Conservation (phyloP, 2,329 filamentous ascomycete species). For the Dothidotthia symphoricarpi region DNA sequence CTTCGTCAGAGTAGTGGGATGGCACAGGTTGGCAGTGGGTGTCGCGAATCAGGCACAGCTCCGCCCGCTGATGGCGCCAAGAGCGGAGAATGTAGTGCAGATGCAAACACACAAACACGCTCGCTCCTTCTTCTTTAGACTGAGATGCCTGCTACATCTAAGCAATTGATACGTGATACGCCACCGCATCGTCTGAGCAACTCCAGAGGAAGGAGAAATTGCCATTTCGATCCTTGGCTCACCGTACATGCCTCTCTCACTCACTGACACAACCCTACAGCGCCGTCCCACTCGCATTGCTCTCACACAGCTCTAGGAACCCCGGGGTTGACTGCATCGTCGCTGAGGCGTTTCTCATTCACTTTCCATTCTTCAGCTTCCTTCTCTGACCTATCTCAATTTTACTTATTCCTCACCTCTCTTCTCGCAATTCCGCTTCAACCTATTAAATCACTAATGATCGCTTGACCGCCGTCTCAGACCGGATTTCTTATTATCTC, state of each 20-base stretch:
- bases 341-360: constrained; percentile 22
- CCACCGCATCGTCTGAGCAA: constrained; percentile 10
- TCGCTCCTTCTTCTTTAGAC: constrained; percentile 11
- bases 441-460: constrained; percentile 6
- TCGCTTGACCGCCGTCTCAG: constrained; percentile 8
- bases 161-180: too few relatives aligned
- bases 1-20: constrained; percentile 36
- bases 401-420: constrained; percentile 5
- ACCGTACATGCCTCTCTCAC: constrained; percentile 15
- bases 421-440: constrained; percentile 7
- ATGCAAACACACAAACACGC: too few relatives aligned
- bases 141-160: constrained; percentile 5
- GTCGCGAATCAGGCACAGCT: constrained; percentile 25
- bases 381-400: constrained; percentile 5
- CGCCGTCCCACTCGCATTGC: constrained; percentile 25
- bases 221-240: constrained; percentile 17
- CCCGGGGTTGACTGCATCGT: constrained; percentile 8
- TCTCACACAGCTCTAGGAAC: constrained; percentile 10
- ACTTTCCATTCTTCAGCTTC: constrained; percentile 17
- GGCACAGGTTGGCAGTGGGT: constrained; percentile 25
- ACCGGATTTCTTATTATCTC: too few relatives aligned
- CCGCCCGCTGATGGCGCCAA: constrained; percentile 18
- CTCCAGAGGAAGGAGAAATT: constrained; percentile 25
- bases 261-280: constrained; percentile 20
- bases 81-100: too few relatives aligned